These are phyloP conservation scores for Teunomyces kruisii DNA, from an alignment of 805 yeast genomes.

Conservation along the genomic window DNA sequence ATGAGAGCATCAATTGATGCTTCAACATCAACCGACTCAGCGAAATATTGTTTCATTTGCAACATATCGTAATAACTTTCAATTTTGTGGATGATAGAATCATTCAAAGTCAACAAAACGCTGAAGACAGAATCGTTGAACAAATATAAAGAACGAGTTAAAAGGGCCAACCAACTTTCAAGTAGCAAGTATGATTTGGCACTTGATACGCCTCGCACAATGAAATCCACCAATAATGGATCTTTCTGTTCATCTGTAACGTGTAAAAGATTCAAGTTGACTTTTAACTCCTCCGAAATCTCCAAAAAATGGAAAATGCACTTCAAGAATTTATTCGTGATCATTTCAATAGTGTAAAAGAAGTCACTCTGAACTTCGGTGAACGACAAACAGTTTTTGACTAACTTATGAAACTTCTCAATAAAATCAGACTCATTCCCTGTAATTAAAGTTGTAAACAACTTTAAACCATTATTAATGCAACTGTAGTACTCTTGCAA, in stretches of 20 bases:
- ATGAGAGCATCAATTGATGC: slow-evolving; percentile 44
- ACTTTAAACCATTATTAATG: slow-evolving; percentile 39
- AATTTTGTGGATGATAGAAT: slow-evolving; percentile 46
- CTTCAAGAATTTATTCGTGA: slow-evolving; percentile 26
- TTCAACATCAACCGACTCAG: slow-evolving; percentile 35
- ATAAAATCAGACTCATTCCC: slow-evolving; percentile 59
- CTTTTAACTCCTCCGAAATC: slow-evolving; percentile 26
- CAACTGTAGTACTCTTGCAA: slow-evolving; percentile 25
- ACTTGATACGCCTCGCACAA: slow-evolving; percentile 49
- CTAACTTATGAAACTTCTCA: slow-evolving; percentile 39
- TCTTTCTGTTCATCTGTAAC: slow-evolving; percentile 30
- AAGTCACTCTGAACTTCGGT: slow-evolving; percentile 9
- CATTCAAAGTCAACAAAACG: slow-evolving; percentile 53
- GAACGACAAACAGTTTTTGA: slow-evolving; percentile 34
- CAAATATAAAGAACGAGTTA: slow-evolving; percentile 51
- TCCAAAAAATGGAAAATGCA: slow-evolving; percentile 30
- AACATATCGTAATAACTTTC: slow-evolving; percentile 28
- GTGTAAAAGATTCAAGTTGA: slow-evolving; percentile 28
- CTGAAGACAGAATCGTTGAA: slow-evolving; percentile 55
- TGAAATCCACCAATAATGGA: slow-evolving; percentile 40
- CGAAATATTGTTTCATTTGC: slow-evolving; percentile 13
- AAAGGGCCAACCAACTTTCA: slow-evolving; percentile 49
- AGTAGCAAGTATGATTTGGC: slow-evolving; percentile 44
- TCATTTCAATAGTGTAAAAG: slow-evolving; percentile 24
- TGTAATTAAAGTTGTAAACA: slow-evolving; percentile 46